Base-by-base conservation (phyloP, 192 early-diverging fungal genomes). In the Backusella mclennaniae region DNA sequence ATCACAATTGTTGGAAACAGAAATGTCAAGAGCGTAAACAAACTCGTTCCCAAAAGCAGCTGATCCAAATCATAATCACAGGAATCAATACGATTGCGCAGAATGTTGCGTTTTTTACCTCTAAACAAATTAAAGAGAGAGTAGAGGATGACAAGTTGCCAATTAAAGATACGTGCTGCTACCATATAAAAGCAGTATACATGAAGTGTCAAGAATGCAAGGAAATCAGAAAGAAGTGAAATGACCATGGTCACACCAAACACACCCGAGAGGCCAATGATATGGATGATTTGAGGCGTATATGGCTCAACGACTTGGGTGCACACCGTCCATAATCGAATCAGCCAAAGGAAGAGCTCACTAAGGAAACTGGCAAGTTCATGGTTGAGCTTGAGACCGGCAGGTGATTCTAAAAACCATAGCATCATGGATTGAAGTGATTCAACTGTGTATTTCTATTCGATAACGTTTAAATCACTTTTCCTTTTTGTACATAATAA, bases 11-110 rank as follows among this genome's bases (percentile, higher is more conserved):
- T 99, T 0, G 98, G 98, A 69, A 97, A 98, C 29, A 99, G 80
- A 78, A 98, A 99, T 6, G 93, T 91, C 39, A 99, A 84, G 56
- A 99, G 79, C 0, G 96, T 95, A 77, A 99, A 97, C 6, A 99
- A 77, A 29, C 97, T 94, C 0, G 98, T 96, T 0, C 98, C 97
- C 11, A 99, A 84, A 12, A 99, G 85, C 19, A 98, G 85, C 84
- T 99, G 98, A 75, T 98, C 98, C 23, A 99, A 76, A 77, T 92
- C 94, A 80, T 96, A 99, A 80, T 97, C 97, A 70, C 94, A 95
- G 9, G 90, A 89, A 82, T 99, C 98, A 26, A 96, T 93, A 35
- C 98, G 89, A 53, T 95, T 92, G n/a, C 97, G 86, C 21, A 98
- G 82, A 6, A 92, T 90, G 75, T 99, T 99, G 36, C 87, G 76